These are phyloP conservation scores for Mycena indigotica DNA, from an alignment of 768 basidiomycete genomes.

Conservation along the genomic window DNA sequence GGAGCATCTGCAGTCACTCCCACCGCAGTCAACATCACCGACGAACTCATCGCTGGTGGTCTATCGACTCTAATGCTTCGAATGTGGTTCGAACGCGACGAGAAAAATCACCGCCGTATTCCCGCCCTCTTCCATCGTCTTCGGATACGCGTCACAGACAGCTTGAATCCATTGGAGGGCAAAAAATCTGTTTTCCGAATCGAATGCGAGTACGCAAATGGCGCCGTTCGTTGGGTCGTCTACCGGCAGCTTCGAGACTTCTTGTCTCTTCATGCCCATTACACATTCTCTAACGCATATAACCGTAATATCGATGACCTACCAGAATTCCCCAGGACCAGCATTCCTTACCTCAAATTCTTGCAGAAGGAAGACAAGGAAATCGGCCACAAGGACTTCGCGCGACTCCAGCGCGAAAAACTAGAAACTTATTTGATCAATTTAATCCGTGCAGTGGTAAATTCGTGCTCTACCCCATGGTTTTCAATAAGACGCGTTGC, in stretches of 20 bases:
- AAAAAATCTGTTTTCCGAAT: conserved; percentile 84
- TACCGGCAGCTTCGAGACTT: conserved; percentile 94
- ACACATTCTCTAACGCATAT: conserved; percentile 81
- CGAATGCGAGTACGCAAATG: conserved; percentile 96
- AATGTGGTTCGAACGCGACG: conserved; percentile 87
- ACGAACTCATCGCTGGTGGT: conserved; percentile 80
- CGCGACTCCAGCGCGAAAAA: conserved; percentile 76
- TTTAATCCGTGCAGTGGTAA: conserved; percentile 86
- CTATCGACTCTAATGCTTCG: conserved; percentile 77
- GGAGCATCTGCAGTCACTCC: conserved; percentile 55
- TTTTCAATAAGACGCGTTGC: conserved; percentile 1
- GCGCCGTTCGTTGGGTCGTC: conserved; percentile 90
- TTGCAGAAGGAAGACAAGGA: conserved; percentile 64
- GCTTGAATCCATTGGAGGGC: conserved; percentile 76
- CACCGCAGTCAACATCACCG: conserved; percentile 69
- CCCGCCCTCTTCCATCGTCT: conserved; percentile 78
- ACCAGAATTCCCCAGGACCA: conserved; percentile 90
- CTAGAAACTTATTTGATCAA: conserved; percentile 87
- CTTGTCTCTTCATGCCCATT: conserved; percentile 85
- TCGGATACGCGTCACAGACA: conserved; percentile 84
- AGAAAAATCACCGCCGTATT: conserved; percentile 80
- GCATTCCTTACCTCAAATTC: conserved; percentile 90
- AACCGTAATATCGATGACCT: conserved; percentile 72
- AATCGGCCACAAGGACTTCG: conserved; percentile 71
- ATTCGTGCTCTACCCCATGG: too few species aligned